A percentile compares a stretch with the other conserved stretches of the same genome.
Evolutionary conservation across 2,329 filamentous ascomycete species (phyloP).

Genomic region (Aureobasidium sp.): DNA sequence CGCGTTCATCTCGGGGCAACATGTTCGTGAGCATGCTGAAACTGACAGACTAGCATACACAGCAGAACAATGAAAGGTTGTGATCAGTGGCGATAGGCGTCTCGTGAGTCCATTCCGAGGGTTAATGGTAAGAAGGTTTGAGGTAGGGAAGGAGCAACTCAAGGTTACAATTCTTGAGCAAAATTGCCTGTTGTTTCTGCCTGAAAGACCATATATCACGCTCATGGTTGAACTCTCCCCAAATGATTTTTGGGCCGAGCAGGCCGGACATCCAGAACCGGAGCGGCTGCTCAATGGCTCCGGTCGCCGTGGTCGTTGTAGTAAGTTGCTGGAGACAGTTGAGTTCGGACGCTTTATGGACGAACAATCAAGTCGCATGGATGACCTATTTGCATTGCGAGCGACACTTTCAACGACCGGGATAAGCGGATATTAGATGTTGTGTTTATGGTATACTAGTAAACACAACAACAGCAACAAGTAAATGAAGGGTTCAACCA

Average conservation of each 20-base stretch:
- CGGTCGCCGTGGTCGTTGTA: neutral
- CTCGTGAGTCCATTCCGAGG: neutral
- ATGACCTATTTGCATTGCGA: neutral
- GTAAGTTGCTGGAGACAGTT: neutral
- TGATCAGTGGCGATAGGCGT: no score
- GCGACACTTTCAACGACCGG: neutral
- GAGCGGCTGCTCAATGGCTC: neutral
- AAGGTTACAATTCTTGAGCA: neutral
- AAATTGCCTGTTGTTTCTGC: neutral
- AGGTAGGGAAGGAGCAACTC: neutral
- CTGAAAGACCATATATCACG: no score
- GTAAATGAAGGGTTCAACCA: neutral
- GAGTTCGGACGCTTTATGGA: neutral
- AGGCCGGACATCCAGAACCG: neutral
- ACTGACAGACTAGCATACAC: neutral
- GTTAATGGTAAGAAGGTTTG: neutral
- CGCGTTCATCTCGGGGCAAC: neutral
- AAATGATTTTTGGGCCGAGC: neutral
- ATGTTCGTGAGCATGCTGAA: neutral
- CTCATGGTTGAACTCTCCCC: neutral
- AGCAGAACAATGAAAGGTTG: neutral
- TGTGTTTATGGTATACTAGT: neutral
- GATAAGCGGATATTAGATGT: neutral
- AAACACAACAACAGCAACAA: neutral
- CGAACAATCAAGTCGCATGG: neutral